Percentiles rank a stretch among this genome's conserved stretches.
These are phyloP conservation scores for Magnaporthiopsis poae DNA, from an alignment of 2,329 filamentous ascomycete species.

Conservation along the genomic window DNA sequence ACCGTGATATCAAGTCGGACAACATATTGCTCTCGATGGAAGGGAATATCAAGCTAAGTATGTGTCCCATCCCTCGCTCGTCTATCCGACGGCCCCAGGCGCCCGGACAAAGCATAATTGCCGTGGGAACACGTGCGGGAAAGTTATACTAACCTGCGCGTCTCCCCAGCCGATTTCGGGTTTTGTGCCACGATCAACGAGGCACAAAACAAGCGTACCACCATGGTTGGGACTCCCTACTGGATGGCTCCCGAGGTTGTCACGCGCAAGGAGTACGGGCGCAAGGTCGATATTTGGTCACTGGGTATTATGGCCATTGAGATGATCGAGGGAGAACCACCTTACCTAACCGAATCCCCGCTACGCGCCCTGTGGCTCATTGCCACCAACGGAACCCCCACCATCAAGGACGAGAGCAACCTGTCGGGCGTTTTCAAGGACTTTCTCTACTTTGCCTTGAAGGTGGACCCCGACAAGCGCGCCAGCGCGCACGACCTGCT, in stretches of 20 bases:
- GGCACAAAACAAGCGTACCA: constrained; percentile 90
- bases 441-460: constrained; percentile 84
- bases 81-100: not conserved
- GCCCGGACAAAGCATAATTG: no score
- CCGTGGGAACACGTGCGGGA: no score
- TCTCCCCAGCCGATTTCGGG: constrained; percentile 72
- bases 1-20: constrained; percentile 97
- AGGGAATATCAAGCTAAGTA: constrained; percentile 95
- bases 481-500: constrained; percentile 89
- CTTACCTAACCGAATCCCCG: constrained; percentile 90
- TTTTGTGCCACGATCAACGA: constrained; percentile 99
- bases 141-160: not conserved
- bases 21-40: constrained; percentile 91
- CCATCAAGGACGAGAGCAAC: constrained; percentile 85
- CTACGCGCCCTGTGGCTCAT: constrained; percentile 89
- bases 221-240: constrained; percentile 97
- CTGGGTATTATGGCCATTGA: constrained; percentile 99
- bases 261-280: constrained; percentile 91
- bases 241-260: constrained; percentile 99
- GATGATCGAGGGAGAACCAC: constrained; percentile 98
- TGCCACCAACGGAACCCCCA: constrained; percentile 88
- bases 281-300: constrained; percentile 98
- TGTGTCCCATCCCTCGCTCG: constrained; percentile 25
- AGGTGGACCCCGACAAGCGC: constrained; percentile 94
- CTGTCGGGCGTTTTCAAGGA: constrained; percentile 76